These are phyloP conservation scores for Pseudogymnoascus sp. DNA, from an alignment of 2,329 filamentous ascomycete genomes.

Conservation along the genomic window DNA sequence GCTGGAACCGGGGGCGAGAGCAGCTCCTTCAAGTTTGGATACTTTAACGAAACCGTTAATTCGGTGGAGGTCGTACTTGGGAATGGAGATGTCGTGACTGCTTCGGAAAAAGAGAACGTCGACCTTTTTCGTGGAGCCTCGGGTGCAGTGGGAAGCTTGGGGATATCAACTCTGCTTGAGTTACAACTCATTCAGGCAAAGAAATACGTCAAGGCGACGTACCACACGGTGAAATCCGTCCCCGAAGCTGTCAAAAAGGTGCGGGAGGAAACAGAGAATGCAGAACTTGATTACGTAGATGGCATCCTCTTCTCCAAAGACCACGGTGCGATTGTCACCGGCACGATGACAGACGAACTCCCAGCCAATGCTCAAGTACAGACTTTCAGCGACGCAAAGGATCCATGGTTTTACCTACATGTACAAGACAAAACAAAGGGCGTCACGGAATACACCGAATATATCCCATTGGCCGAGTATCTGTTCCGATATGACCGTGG, in stretches of 20 bases:
- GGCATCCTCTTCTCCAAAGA: conserved; percentile 45
- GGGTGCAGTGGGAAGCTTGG: conserved; percentile 53
- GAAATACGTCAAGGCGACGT: conserved; percentile 49
- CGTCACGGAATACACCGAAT: conserved; percentile 27
- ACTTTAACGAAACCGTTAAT: conserved; percentile 57
- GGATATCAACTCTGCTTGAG: conserved; percentile 53
- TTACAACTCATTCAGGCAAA: conserved; percentile 47
- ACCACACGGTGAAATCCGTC: conserved; percentile 39
- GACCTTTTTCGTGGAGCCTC: conserved; percentile 55
- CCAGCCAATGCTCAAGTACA: conserved; percentile 22
- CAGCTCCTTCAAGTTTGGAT: conserved; percentile 57
- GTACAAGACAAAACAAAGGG: conserved; percentile 35
- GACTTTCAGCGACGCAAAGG: conserved; percentile 44
- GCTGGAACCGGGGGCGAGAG: conserved; percentile 61
- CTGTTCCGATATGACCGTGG: conserved; percentile 58
- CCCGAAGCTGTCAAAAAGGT: conserved; percentile 38
- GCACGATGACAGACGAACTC: conserved; percentile 38
- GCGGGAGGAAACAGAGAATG: conserved; percentile 26
- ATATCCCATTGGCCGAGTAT: conserved; percentile 44
- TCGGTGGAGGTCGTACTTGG: conserved; percentile 57
- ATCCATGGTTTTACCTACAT: conserved; percentile 62
- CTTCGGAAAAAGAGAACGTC: conserved; percentile 38
- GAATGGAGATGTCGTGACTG: conserved; percentile 46
- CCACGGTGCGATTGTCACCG: conserved; percentile 47
- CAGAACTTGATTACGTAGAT: conserved; percentile 52